These are phyloP conservation scores for Ustilago hordei DNA, from an alignment of 1,284 basidiomycete genomes.

Conservation along the genomic window DNA sequence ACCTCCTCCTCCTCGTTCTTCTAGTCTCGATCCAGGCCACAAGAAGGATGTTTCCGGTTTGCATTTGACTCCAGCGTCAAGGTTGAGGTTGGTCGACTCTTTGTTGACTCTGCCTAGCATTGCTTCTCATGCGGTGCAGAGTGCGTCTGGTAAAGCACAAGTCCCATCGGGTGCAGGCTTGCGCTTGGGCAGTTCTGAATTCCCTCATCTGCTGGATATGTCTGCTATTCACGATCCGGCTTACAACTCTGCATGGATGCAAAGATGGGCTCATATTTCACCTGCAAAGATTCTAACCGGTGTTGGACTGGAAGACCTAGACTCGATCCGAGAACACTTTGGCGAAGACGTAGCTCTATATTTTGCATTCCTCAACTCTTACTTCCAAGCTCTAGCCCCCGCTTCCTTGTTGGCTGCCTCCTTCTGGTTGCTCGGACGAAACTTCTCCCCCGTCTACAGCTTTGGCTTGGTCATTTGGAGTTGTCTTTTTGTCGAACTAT, in stretches of 20 bases:
- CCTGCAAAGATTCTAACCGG: slow-evolving; percentile 46
- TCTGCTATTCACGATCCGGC: slow-evolving; percentile 62
- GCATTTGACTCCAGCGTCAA: slow-evolving; percentile 52
- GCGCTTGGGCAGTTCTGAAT: slow-evolving; percentile 40
- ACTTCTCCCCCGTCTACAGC: slow-evolving; percentile 60
- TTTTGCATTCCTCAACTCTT: slow-evolving; percentile 67
- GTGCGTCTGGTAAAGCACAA: slow-evolving; percentile 15
- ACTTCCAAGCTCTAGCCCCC: slow-evolving; percentile 61
- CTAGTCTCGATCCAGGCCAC: slow-evolving; percentile 15
- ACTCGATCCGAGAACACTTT: slow-evolving; percentile 64
- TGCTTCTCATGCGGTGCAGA: slow-evolving; percentile 23
- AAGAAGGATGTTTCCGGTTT: not conserved
- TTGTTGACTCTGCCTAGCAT: slow-evolving; percentile 52
- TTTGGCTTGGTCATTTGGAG: slow-evolving; percentile 62
- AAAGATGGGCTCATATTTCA: slow-evolving; percentile 55
- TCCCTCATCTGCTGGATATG: slow-evolving; percentile 65
- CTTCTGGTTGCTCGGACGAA: slow-evolving; percentile 57
- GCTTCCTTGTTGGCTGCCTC: slow-evolving; percentile 52
- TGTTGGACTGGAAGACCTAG: slow-evolving; percentile 58
- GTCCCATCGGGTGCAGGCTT: slow-evolving; percentile 58
- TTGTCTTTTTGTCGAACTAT: slow-evolving; percentile 62
- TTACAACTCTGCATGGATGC: slow-evolving; percentile 65
- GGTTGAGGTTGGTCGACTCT: slow-evolving; percentile 57
- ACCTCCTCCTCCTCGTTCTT: slow-evolving; percentile 39
- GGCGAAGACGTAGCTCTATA: slow-evolving; percentile 69